These are phyloP conservation scores for Diaporthe ilicicola DNA, from an alignment of 2,329 filamentous ascomycete species.

Conservation along the genomic window DNA sequence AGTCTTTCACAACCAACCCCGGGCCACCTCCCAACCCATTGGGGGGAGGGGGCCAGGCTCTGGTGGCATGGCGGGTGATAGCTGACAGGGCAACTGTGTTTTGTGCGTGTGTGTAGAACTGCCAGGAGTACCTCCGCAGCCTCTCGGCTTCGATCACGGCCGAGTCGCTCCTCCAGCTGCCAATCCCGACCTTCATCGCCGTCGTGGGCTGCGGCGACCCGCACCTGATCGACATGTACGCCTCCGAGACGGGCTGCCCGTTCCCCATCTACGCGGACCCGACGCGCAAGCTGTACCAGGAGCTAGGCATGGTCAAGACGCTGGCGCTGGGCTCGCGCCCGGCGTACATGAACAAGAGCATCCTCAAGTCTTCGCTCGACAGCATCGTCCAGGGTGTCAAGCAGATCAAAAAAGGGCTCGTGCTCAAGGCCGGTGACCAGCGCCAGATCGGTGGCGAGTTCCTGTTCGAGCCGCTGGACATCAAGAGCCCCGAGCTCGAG, in stretches of 20 bases:
- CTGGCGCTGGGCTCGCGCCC: constrained; percentile 67
- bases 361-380: constrained; percentile 57
- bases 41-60: too few relatives aligned
- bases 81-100: background rate
- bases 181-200: constrained; percentile 68
- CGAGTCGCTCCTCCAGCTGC: constrained; percentile 57
- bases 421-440: constrained; percentile 70
- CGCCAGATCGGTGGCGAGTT: constrained; percentile 81
- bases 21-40: background rate
- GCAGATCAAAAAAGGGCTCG: constrained; percentile 64
- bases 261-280: constrained; percentile 85
- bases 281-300: constrained; percentile 69
- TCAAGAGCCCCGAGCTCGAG: constrained; percentile 55
- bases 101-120: constrained; percentile 61
- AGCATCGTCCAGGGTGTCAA: constrained; percentile 68
- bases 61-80: background rate
- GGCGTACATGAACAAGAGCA: constrained; percentile 68
- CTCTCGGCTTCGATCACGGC: constrained; percentile 67
- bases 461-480: constrained; percentile 68
- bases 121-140: constrained; percentile 76
- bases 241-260: constrained; percentile 66
- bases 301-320: constrained; percentile 74
- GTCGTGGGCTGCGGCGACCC: constrained; percentile 79
- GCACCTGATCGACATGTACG: constrained; percentile 73
- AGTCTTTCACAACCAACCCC: constrained; percentile 44